Evolutionary conservation across 805 yeast genomes (phyloP), one percentile per base, ranked within the genome.

Genomic region (Debaryomyces tyrocola): DNA sequence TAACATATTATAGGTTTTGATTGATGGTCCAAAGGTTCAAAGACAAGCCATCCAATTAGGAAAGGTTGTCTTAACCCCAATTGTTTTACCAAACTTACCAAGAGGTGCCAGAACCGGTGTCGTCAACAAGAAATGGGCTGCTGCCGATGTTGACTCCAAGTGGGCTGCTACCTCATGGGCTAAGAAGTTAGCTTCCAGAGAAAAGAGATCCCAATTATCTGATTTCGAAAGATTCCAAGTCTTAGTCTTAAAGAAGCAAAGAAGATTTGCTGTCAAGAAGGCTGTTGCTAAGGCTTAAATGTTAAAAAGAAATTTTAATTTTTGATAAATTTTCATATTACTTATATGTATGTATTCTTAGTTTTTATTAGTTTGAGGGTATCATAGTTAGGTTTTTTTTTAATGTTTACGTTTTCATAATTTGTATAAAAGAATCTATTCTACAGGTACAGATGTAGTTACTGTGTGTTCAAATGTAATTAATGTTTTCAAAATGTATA

Each of bases 141-240:
- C 94, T 72, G 85, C 95, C 65, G 91, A 84, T 63, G 80, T 92
- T 64, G 85, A 83, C 63, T 80, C 83, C 69, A 88, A 92, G 78
- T 94, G 98, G 98, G 83, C 87, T 62, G 79, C 86, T 65, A 79
- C 98, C 58, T 74, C 96, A 46, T 90, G 97, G 97, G 97, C 99
- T 70, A 88, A 92, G 87, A 91, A 90, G 83, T 86, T 94, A 68
- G 97, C 95, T 73, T 86, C 88, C 78, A 90, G 89, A 78, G 85
- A 87, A 77, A 89, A 85, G 78, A 89, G 99, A 84, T 77, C 95
- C 67, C 80, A 85, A 71, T 87, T 95, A 75, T 73, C 92, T 64
- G 99, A 94, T 79, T 94, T 94, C 69, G 97, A 94, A 83, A 91
- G 99, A 85, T 94, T 94, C 97, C 97, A 92, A 84, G 99, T 92